Percentiles rank a stretch among this genome's conserved stretches.
These are phyloP conservation scores for Epichloe typhina DNA, from an alignment of 2,329 filamentous ascomycete genomes.

Conservation along the genomic window DNA sequence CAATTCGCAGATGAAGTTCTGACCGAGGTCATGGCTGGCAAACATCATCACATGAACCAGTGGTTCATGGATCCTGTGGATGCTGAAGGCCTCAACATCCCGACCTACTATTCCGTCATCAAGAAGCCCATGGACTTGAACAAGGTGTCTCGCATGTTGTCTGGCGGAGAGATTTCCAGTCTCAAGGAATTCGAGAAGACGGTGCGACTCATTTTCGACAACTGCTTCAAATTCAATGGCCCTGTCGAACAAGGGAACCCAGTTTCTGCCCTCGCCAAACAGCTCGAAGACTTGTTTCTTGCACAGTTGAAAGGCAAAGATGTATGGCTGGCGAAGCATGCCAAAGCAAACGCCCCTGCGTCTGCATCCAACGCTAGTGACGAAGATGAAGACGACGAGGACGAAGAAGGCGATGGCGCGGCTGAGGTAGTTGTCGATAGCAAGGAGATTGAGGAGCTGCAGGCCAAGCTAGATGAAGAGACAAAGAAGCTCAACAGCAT, in stretches of 20 bases:
- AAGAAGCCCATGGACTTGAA: conserved; percentile 93
- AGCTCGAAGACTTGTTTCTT: conserved; percentile 64
- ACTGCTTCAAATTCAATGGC: conserved; percentile 84
- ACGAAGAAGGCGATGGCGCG: conserved; percentile 35
- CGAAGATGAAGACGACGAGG: conserved; percentile 61
- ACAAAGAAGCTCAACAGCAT: conserved; percentile 43
- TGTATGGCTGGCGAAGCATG: conserved; percentile 66
- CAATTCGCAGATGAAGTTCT: conserved; percentile 80
- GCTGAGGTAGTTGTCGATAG: conserved; percentile 28
- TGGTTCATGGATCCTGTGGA: conserved; percentile 81
- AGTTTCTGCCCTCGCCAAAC: conserved; percentile 58
- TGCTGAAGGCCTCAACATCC: conserved; percentile 85
- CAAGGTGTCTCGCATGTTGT: conserved; percentile 68
- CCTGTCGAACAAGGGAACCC: conserved; percentile 45
- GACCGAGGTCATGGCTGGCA: conserved; percentile 61
- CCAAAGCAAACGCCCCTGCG: conserved; percentile 39
- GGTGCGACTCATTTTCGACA: conserved; percentile 69
- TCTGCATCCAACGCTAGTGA: conserved; percentile 52
- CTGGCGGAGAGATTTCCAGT: conserved; percentile 64
- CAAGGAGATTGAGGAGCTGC: conserved; percentile 37
- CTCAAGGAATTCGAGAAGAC: conserved; percentile 79
- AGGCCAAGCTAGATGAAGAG: conserved; percentile 40
- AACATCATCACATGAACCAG: conserved; percentile 52
- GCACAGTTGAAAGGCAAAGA: conserved; percentile 65
- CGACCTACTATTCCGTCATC: conserved; percentile 83